Evolutionary conservation across 2,329 filamentous ascomycete genomes (phyloP).

Genomic region (Acrodontium crateriforme): DNA sequence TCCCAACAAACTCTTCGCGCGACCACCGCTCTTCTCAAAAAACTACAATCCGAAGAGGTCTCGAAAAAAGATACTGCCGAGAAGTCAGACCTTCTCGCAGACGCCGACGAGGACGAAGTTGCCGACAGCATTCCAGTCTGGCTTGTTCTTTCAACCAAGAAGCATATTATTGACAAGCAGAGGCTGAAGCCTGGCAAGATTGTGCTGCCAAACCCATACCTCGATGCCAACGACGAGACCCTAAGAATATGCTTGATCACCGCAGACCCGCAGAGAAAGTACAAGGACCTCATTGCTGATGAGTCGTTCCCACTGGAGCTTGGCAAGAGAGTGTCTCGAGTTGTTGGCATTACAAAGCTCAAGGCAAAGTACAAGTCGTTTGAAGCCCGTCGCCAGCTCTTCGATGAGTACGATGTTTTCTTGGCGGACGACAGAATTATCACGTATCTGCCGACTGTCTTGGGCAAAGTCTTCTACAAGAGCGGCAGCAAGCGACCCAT

Average conservation of each 20-base stretch:
- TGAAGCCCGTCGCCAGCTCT: constrained; percentile 72
- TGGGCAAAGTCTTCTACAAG: constrained; percentile 92
- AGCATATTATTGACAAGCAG: constrained; percentile 57
- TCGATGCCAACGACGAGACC: constrained; percentile 30
- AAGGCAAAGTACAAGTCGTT: constrained; percentile 82
- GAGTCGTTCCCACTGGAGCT: constrained; percentile 42
- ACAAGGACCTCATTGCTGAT: constrained; percentile 75
- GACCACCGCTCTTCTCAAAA: constrained; percentile 44
- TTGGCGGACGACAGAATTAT: constrained; percentile 79
- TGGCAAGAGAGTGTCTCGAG: constrained; percentile 35
- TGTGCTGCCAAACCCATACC: constrained; percentile 41
- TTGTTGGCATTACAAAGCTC: constrained; percentile 74
- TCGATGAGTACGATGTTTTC: constrained; percentile 81
- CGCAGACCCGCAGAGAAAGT: constrained; percentile 66
- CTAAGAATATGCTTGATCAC: constrained; percentile 74
- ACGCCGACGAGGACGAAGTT: constrained; percentile 30
- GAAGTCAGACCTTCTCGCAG: constrained; percentile 42
- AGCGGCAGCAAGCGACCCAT: constrained; percentile 71
- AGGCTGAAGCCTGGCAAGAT: constrained; percentile 77
- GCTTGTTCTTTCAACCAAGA: constrained; percentile 50
- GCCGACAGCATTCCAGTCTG: constrained; percentile 43
- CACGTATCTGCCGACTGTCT: constrained; percentile 54
- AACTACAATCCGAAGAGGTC: constrained; percentile 28
- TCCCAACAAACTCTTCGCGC: constrained; percentile 40
- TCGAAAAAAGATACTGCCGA: constrained; percentile 32